These are phyloP conservation scores for Begonia masoniana DNA, from an alignment of 306 rosid species.

Conservation along the genomic window DNA sequence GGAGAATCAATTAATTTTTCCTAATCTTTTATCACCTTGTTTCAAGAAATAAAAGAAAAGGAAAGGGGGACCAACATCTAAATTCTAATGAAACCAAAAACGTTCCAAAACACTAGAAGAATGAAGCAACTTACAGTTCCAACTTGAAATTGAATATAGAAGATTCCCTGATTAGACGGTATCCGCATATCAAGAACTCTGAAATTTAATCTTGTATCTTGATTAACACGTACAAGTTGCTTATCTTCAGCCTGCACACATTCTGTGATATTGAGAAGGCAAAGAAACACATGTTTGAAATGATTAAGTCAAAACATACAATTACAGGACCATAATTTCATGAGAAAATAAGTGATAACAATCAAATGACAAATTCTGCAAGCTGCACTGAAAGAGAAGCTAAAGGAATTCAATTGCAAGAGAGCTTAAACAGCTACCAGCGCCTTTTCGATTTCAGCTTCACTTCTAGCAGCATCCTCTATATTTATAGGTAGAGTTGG, in stretches of 20 bases:
- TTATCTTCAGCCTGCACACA: constrained; percentile 54
- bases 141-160: constrained; percentile 55
- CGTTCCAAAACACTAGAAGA: too few relatives aligned
- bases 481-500: constrained; percentile 58
- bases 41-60: too few relatives aligned
- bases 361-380: too few relatives aligned
- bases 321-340: too few relatives aligned
- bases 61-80: too few relatives aligned
- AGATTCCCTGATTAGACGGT: constrained; percentile 76
- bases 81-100: too few relatives aligned
- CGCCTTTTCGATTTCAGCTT: constrained; percentile 62
- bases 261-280: background rate
- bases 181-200: constrained; percentile 69
- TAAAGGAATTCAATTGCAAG: background rate
- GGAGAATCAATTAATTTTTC: too few relatives aligned
- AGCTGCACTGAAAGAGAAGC: background rate
- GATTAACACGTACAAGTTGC: constrained; percentile 73
- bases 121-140: constrained; percentile 26
- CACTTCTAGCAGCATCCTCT: constrained; percentile 92
- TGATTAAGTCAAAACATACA: too few relatives aligned
- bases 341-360: too few relatives aligned
- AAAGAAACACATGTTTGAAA: too few relatives aligned
- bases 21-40: too few relatives aligned
- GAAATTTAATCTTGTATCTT: constrained; percentile 68
- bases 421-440: background rate